Evolutionary conservation across 2,329 filamentous ascomycete species (phyloP), one percentile per base, ranked within the genome.

Genomic region (Ophiostoma populinum): DNA sequence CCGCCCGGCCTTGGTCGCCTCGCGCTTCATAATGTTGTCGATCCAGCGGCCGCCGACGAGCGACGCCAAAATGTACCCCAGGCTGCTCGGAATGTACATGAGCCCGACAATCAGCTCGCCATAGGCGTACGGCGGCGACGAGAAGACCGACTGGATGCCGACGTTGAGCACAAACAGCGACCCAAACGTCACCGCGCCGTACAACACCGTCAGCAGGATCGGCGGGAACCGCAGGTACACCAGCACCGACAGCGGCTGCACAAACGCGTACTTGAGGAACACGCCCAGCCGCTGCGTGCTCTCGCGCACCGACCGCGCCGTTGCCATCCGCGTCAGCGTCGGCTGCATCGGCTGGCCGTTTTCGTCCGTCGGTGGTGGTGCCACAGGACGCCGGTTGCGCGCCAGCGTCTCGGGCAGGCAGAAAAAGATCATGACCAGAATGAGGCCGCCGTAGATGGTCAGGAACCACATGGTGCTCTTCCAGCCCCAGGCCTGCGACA

Each of bases 91-190:
- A n/a, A 87, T 67, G 51, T 90, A 90, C 16, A 85, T 59, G 24
- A 83, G 56, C 9, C 82, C 82, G 36, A 90, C 59, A 35, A 81
- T 70, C 44, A 82, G 60, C 29, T 72, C 68, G 6, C 59, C 55
- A 51, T 73, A 90, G 46, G 61, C 61, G 56, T 90, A 92, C 0
- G 82, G 81, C 2, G 62, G 45, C 5, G 50, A 49, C 6, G 67
- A 67, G 51, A 86, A 87, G 8, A 70, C 74, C 35, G 74, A 59
- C 52, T 87, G 75, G 30, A 87, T 61, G 37, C 74, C 75, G 46
- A 90, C 76, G 52, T 87, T 90, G 47, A 83, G 63, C 10, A 87
- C 58, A 53, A 81, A 90, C 6, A 90, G 65, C 1, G 71, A 63
- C 21, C 74, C 75, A 50, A 87, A 90, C 6, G 80, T 75, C 43